Conservation (phyloP, 257 asterid species). For the Nyctanthes arbortristis region DNA sequence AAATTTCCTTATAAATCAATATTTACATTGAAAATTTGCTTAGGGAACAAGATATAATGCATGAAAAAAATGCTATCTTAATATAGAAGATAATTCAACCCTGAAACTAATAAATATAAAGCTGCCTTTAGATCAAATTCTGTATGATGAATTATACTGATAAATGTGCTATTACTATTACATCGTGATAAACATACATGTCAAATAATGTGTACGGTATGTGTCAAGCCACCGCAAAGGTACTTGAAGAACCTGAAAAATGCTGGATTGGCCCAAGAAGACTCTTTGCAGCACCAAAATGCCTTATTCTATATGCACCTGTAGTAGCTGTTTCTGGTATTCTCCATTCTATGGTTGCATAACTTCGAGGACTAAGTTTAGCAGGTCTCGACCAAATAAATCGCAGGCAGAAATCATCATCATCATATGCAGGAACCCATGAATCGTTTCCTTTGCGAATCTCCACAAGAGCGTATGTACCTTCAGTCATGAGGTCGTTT, state of each 20-base stretch:
- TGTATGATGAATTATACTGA: too few species aligned
- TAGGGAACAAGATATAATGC: too few species aligned
- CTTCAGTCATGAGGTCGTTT: constrained; percentile 55
- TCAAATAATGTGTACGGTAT: too few species aligned
- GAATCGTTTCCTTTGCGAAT: constrained; percentile 42
- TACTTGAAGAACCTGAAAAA: constrained; percentile 49
- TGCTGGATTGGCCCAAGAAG: constrained; percentile 38
- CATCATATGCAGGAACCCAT: constrained; percentile 45
- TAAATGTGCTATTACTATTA: too few species aligned
- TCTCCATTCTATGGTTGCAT: constrained; percentile 48
- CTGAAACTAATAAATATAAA: too few species aligned
- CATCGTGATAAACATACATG: too few species aligned
- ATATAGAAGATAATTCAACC: too few species aligned
- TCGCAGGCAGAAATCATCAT: constrained; percentile 48
- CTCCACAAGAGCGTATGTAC: constrained; percentile 50
- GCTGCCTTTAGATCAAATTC: too few species aligned
- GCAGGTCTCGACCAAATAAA: constrained; percentile 51
- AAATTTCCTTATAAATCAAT: too few species aligned
- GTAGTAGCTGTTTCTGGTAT: constrained; percentile 37
- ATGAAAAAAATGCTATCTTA: too few species aligned
- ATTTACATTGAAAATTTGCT: too few species aligned
- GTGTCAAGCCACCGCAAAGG: constrained; percentile 35
- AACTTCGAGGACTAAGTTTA: constrained; percentile 36
- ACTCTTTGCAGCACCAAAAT: constrained; percentile 49
- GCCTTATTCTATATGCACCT: constrained; percentile 44